phyloP scores from a whole-genome alignment of 176 grass and related monocot species.

The Avena eriantha region DNA sequence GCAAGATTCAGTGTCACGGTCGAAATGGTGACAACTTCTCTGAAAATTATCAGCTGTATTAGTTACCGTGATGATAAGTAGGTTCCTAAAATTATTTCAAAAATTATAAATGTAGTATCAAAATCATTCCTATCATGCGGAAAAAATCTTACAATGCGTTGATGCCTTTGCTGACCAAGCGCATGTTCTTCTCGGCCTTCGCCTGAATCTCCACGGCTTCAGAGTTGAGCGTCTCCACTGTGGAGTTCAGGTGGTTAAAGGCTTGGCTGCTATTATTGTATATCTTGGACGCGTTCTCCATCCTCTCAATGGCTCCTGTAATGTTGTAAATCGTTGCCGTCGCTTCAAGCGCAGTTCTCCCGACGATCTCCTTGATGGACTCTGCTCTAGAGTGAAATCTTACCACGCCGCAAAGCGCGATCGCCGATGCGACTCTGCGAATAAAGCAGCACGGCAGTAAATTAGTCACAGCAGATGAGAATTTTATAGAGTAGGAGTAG shows the following conservation, averaged over 20 bases:
- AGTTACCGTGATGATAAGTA: background rate
- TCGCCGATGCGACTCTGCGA: constrained; percentile 70
- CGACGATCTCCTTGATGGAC: constrained; percentile 65
- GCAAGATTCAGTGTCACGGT: constrained; percentile 63
- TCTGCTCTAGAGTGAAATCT: constrained; percentile 78
- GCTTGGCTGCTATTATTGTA: constrained; percentile 53
- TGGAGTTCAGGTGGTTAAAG: constrained; percentile 69
- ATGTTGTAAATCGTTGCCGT: constrained; percentile 73
- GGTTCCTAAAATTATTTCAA: background rate
- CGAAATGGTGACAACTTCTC: constrained; percentile 69
- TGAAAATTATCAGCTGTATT: constrained; percentile 29
- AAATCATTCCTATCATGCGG: background rate
- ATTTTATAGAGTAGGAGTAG: background rate
- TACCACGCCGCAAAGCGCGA: constrained; percentile 43
- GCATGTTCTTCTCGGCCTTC: constrained; percentile 72
- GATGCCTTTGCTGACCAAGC: constrained; percentile 68
- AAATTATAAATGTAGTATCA: background rate
- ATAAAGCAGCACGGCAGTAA: background rate
- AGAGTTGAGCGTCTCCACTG: constrained; percentile 55
- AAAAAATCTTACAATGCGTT: constrained; percentile 67
- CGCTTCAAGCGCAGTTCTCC: constrained; percentile 59
- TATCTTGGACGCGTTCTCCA: constrained; percentile 60
- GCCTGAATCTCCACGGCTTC: constrained; percentile 72
- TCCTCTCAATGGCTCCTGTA: constrained; percentile 58
- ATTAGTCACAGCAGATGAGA: background rate